A percentile compares a stretch with the other conserved stretches of the same genome.
Conservation (phyloP, 306 rosid genomes). For the Vigna angularis region DNA sequence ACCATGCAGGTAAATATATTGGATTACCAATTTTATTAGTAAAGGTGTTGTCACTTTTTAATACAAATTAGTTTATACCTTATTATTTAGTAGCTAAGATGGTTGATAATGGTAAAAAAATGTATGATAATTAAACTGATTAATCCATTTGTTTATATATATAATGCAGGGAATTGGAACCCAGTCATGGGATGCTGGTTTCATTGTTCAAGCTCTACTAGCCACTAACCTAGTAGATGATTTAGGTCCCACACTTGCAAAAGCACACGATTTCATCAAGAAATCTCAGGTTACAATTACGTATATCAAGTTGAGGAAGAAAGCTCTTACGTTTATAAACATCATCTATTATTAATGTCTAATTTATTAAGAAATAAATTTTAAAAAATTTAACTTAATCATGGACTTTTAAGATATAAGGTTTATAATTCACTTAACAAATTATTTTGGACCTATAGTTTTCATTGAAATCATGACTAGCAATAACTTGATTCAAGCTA, state of each 20-base stretch:
- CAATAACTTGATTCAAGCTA: not conserved
- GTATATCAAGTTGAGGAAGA: too few relatives aligned
- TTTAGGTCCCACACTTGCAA: not conserved
- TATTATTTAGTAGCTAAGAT: not conserved
- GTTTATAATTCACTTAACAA: too few relatives aligned
- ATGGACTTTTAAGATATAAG: too few relatives aligned
- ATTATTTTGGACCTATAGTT: too few relatives aligned
- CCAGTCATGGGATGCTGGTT: conserved; percentile 66
- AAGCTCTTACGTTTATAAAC: too few relatives aligned
- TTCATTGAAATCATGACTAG: not conserved
- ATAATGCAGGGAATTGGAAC: conserved; percentile 64
- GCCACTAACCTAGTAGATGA: not conserved
- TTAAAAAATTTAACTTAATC: too few relatives aligned
- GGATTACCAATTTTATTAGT: not conserved
- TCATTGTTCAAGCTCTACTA: not conserved
- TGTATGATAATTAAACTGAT: not conserved
- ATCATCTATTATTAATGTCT: too few relatives aligned
- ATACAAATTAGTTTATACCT: not conserved
- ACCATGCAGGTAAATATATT: conserved; percentile 55
- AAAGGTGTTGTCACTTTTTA: too few relatives aligned
- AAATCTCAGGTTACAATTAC: not conserved
- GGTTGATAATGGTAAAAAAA: not conserved
- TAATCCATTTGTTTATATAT: not conserved
- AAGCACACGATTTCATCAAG: not conserved
- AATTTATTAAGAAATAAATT: too few relatives aligned